Percentiles rank a stretch among this genome's conserved stretches.
These are phyloP conservation scores for Serendipita sp. DNA, from an alignment of 768 basidiomycete species.

Conservation along the genomic window DNA sequence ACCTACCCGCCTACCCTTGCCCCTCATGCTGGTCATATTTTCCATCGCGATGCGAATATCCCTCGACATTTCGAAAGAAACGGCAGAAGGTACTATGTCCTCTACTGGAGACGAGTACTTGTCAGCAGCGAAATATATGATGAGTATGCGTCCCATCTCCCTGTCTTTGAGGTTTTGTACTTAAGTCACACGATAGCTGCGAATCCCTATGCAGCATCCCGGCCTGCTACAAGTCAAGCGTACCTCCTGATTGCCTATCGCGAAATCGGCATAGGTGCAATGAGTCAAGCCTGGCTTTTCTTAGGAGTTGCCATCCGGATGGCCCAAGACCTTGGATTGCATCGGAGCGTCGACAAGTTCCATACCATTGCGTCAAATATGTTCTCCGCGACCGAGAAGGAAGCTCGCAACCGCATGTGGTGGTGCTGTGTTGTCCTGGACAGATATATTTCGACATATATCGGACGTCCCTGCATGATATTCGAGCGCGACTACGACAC, in stretches of 20 bases:
- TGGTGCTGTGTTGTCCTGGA: slow-evolving; percentile 18
- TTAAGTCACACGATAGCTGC: slow-evolving; percentile 19
- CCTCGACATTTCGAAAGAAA: slow-evolving; percentile 25
- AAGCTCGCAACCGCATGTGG: slow-evolving; percentile 18
- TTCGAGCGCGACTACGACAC: slow-evolving; percentile 57
- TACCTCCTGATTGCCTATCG: slow-evolving; percentile 68
- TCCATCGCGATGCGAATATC: slow-evolving; percentile 64
- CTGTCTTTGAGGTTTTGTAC: neutral
- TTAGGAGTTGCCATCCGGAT: slow-evolving; percentile 83
- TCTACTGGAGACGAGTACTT: slow-evolving; percentile 60
- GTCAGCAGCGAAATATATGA: slow-evolving; percentile 44
- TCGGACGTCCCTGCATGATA: slow-evolving; percentile 52
- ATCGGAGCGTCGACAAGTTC: slow-evolving; percentile 69
- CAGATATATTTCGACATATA: slow-evolving; percentile 15
- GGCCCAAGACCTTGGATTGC: slow-evolving; percentile 80
- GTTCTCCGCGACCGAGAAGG: slow-evolving; percentile 18
- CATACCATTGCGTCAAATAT: slow-evolving; percentile 34
- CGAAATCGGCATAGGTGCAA: slow-evolving; percentile 72
- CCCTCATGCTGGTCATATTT: slow-evolving; percentile 72
- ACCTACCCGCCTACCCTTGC: slow-evolving; percentile 29
- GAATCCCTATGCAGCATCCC: slow-evolving; percentile 50
- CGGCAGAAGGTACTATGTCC: slow-evolving; percentile 53
- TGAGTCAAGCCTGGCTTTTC: slow-evolving; percentile 78
- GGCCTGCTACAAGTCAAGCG: slow-evolving; percentile 61
- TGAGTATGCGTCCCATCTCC: slow-evolving; percentile 19